Evolutionary conservation across 768 basidiomycete genomes (phyloP).

Genomic region (Sporobolomyces phaffii): DNA sequence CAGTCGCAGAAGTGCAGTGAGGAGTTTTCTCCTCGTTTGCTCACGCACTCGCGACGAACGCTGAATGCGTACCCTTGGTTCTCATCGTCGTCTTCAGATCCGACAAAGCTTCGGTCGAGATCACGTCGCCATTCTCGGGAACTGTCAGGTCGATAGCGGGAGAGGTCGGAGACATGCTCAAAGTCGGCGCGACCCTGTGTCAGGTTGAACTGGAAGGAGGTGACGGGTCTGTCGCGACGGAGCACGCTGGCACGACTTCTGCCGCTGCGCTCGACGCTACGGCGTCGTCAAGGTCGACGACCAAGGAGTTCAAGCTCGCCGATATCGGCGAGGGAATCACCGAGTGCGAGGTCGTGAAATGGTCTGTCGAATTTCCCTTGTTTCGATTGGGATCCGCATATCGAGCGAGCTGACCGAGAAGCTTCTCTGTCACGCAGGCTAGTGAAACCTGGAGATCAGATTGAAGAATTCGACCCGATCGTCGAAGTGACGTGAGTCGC

Average conservation of each 20-base stretch:
- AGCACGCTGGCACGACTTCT: no score
- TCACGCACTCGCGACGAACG: neutral
- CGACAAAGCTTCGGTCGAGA: slow-evolving; percentile 86
- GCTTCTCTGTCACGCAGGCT: slow-evolving; percentile 58
- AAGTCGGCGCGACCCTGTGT: slow-evolving; percentile 70
- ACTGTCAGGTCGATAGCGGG: slow-evolving; percentile 66
- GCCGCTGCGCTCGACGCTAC: no score
- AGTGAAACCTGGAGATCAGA: slow-evolving; percentile 53
- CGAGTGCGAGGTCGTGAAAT: slow-evolving; percentile 81
- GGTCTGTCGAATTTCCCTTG: slow-evolving; percentile 52
- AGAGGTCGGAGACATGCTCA: slow-evolving; percentile 71
- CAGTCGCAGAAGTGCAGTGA: slow-evolving; percentile 64
- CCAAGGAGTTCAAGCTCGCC: slow-evolving; percentile 40
- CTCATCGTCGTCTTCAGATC: slow-evolving; percentile 59
- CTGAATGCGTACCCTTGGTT: neutral
- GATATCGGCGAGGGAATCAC: slow-evolving; percentile 78
- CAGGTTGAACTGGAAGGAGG: slow-evolving; percentile 49
- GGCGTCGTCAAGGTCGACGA: neutral
- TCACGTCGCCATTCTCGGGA: slow-evolving; percentile 79
- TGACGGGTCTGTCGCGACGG: no score
- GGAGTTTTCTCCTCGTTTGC: neutral
- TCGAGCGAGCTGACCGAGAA: neutral
- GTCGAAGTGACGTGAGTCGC: slow-evolving; percentile 58
- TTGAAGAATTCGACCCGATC: slow-evolving; percentile 60
- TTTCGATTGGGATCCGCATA: neutral